Base-by-base conservation (phyloP, 768 basidiomycete genomes). In the Russula emetica region DNA sequence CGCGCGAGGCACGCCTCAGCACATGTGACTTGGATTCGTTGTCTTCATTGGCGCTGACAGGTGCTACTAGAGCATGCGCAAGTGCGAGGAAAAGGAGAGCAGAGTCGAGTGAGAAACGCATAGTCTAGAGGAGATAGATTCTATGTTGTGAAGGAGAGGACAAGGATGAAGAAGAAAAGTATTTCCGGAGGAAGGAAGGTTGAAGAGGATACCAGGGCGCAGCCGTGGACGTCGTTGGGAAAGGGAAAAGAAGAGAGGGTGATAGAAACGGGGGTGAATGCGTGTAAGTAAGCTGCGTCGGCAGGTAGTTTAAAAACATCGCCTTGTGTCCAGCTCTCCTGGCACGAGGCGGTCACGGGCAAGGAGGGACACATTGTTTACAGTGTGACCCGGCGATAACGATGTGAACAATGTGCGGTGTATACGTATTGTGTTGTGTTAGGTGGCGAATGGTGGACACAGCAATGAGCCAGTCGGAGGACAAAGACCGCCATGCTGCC, bases 1-100 rank as follows among this genome's bases (percentile, higher is more conserved):
- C 78, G 55, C 77, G 75, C 22, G 83, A 69, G 58, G 78, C 76
- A 69, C 80, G 75, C 68, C 75, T 74, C 69, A 80, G 64, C 56
- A 80, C 71, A 30, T 73, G 71, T 60, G 11, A 70, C 74, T 60
- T 64, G 67, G 62, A 58, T 7, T 32, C 11, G 7, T 64, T 50
- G 62, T 68, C 8, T 69, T 67, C 57, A 60, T 60, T 62, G 67
- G 73, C 68, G 65, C 72, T 69, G 72, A 72, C 62, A 58, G 63
- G 70, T 69, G 65, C 64, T 42, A 71, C 68, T 40, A 73, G 71
- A 61, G 70, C 69, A 30, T 78, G 72, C 40, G 73, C 67, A 53
- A 76, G 71, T 50, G 72, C 60, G 67, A 78, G 66, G 62, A 74
- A 2, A 61, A 63, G 9, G 69, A 36, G 67, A 59, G 62, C 71